phyloP scores from a whole-genome alignment of 2,329 filamentous ascomycete genomes.

The Fusarium sublunatum region DNA sequence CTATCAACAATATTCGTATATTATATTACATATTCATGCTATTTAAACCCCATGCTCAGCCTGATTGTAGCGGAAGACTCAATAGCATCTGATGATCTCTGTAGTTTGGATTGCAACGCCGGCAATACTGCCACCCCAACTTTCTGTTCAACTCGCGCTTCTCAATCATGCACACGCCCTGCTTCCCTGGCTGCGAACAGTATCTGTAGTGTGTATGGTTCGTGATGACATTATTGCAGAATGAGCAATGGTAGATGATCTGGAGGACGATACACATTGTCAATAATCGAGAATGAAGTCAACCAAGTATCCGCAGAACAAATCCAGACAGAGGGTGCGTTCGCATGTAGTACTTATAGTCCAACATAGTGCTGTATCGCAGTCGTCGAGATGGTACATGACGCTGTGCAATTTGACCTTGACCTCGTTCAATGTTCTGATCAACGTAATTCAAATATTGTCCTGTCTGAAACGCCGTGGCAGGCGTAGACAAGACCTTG shows the following conservation, averaged over 20 bases:
- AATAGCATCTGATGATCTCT: slow-evolving; percentile 1
- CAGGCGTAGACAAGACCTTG: not conserved
- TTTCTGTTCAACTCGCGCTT: not conserved
- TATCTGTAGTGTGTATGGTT: slow-evolving; percentile 4
- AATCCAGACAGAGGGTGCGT: too few relatives aligned
- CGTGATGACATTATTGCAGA: slow-evolving; percentile 5
- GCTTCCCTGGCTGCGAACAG: not conserved
- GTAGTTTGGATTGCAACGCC: slow-evolving; percentile 3
- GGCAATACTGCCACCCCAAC: slow-evolving; percentile 3
- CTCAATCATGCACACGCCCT: not conserved
- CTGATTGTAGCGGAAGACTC: not conserved
- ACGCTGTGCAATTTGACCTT: not conserved
- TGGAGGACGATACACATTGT: slow-evolving; percentile 12
- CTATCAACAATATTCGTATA: too few relatives aligned
- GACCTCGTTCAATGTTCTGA: not conserved
- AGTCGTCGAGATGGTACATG: not conserved
- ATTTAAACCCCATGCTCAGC: too few relatives aligned
- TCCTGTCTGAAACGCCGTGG: not conserved
- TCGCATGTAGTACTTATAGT: not conserved
- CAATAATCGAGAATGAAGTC: not conserved
- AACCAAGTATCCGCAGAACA: too few relatives aligned
- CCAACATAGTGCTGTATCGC: not conserved
- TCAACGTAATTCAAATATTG: slow-evolving; percentile 1
- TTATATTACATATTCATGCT: too few relatives aligned
- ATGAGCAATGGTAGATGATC: slow-evolving; percentile 1